A percentile compares a stretch with the other conserved stretches of the same genome.
These are phyloP conservation scores for Pyrrhoderma noxium DNA, from an alignment of 1,284 basidiomycete genomes.

Conservation along the genomic window DNA sequence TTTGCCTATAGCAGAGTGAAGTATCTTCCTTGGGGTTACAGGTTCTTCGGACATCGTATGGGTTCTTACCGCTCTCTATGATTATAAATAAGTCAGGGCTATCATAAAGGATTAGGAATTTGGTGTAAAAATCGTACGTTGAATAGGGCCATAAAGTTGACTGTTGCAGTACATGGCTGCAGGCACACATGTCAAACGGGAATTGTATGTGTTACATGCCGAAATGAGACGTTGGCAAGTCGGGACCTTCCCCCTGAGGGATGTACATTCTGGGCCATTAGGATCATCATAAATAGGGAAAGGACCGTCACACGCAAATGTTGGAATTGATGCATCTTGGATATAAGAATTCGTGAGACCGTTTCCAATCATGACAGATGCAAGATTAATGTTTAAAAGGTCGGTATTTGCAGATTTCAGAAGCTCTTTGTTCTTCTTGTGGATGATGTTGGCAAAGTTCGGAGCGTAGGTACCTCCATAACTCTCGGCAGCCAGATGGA, in stretches of 20 bases:
- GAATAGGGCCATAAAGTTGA: constrained; percentile 49
- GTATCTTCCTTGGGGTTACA: constrained; percentile 70
- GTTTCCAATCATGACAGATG: constrained; percentile 75
- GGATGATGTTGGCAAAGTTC: constrained; percentile 69
- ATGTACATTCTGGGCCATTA: constrained; percentile 56
- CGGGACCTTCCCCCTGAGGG: constrained; percentile 57
- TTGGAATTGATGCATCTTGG: constrained; percentile 71
- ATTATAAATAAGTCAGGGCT: constrained; percentile 21
- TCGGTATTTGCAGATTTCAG: constrained; percentile 32
- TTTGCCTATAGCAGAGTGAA: constrained; percentile 67
- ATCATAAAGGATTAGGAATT: constrained; percentile 14
- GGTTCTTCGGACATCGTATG: constrained; percentile 77
- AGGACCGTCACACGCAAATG: constrained; percentile 75
- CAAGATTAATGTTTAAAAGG: constrained; percentile 63
- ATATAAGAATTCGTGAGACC: constrained; percentile 73
- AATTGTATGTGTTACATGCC: constrained; percentile 53
- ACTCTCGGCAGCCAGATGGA: constrained; percentile 71
- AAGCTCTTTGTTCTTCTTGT: constrained; percentile 63
- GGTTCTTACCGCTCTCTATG: constrained; percentile 45
- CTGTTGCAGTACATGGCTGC: constrained; percentile 56
- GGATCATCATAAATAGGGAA: constrained; percentile 68
- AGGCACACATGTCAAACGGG: constrained; percentile 53
- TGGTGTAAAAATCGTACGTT: constrained; percentile 52
- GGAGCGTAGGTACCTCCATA: constrained; percentile 80
- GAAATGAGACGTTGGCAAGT: constrained; percentile 66